Base-by-base conservation (phyloP, 768 basidiomycete species). In the Mycena amicta region DNA sequence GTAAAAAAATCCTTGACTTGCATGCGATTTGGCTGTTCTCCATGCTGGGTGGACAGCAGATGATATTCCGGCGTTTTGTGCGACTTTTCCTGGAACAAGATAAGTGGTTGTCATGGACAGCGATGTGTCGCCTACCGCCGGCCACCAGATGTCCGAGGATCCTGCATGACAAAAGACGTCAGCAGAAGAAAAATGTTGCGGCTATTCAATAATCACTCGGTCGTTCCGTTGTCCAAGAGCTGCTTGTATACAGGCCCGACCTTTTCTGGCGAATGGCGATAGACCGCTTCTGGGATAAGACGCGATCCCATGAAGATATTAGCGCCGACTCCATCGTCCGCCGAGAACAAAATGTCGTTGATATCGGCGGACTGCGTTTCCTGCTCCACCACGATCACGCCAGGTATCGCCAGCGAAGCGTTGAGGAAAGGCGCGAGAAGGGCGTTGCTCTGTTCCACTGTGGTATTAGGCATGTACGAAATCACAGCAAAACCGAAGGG, bases 61-160 rank as follows among this genome's bases (percentile, higher is more conserved):
- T 22, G 64, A 63, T 15, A 76, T 65, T 25, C 71, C 28, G 8
- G 70, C 71, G 56, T 75, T 76, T 31, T 67, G 64, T 8, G 76
- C 55, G 3, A 77, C 74, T 64, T 70, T 61, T 13, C 67, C 66
- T 30, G 33, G 11, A 18, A 18, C 33, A 18, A 18, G 18, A 18
- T 37, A 8, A 37, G 18, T 8, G 11, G 11, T 37, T 37, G 11
- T 37, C 33, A 8, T 37, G 33, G 18, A 18, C 18, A 8, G 33
- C 18, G 11, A 37, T 37, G 8, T 37, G 18, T 37, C 33, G 18
- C 33, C 33, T 37, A 37, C 33, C 33, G 11, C 67, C 67, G 8
- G 67, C 66, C 2, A 68, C 66, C 2, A 69, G 41, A 57, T 64
- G 33, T 2, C 65, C 65, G 30, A 63, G 47, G 27, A 69, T 61